phyloP scores from a whole-genome alignment of 176 grass and related monocot species.

The Phragmites australis region DNA sequence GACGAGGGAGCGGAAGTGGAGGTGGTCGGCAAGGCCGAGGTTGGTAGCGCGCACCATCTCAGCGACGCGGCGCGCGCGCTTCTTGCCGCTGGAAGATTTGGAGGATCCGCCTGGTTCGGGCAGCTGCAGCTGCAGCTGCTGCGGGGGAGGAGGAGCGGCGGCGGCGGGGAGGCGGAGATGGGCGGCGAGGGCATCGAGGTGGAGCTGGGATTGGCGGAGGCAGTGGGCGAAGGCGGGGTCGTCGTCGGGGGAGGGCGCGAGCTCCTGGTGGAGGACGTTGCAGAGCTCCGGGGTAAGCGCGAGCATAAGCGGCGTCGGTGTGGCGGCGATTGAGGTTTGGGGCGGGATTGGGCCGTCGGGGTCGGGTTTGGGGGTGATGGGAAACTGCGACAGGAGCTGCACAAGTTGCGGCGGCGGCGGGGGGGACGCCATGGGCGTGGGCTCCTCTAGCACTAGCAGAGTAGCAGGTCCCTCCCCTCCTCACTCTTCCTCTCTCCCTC shows the following conservation, averaged over 20 bases:
- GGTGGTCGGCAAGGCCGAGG: constrained; percentile 25
- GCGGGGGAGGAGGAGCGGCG: neutral
- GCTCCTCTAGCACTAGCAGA: too few species aligned
- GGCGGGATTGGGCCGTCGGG: constrained; percentile 18
- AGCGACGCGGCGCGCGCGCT: constrained; percentile 37
- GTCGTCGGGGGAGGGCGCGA: constrained; percentile 37
- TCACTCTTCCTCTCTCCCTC: neutral
- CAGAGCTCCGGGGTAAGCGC: constrained; percentile 33
- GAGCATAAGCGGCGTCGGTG: constrained; percentile 1
- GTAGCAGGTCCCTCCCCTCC: neutral
- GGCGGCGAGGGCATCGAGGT: constrained; percentile 10
- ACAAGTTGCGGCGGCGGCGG: constrained; percentile 13
- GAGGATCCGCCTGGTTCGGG: neutral
- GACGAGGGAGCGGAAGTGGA: constrained; percentile 50
- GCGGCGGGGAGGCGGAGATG: neutral
- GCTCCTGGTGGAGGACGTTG: constrained; percentile 2
- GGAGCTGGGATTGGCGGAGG: constrained; percentile 32
- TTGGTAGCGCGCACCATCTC: constrained; percentile 67
- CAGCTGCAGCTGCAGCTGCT: neutral
- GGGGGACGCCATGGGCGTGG: constrained; percentile 27
- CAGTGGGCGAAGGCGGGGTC: constrained; percentile 16
- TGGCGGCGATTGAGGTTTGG: neutral
- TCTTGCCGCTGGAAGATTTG: constrained; percentile 42
- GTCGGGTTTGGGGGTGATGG: constrained; percentile 32
- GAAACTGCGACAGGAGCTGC: neutral